Conservation (phyloP, 2,329 filamentous ascomycete species). For the Trichoderma gracile region DNA sequence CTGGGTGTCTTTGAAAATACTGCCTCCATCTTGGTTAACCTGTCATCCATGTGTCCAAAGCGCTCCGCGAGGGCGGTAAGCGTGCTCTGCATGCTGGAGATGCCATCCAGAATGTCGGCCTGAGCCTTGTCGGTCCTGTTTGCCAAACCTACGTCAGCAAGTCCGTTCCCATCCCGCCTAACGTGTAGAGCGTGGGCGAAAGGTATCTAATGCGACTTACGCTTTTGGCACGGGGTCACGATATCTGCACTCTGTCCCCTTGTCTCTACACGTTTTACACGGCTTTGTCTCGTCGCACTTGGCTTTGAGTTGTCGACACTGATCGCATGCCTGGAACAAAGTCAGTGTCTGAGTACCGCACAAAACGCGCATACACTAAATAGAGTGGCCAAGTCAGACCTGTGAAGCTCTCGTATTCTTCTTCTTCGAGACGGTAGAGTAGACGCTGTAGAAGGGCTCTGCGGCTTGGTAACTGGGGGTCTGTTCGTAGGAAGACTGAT, state of each 20-base stretch:
- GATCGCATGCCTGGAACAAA: slow-evolving; percentile 78
- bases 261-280: slow-evolving; percentile 85
- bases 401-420: slow-evolving; percentile 67
- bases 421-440: slow-evolving; percentile 48
- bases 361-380: neutral
- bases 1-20: slow-evolving; percentile 31
- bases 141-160: neutral
- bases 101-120: slow-evolving; percentile 60
- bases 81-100: slow-evolving; percentile 45
- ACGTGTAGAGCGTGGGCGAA: no score
- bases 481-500: slow-evolving; percentile 43
- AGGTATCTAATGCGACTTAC: slow-evolving; percentile 52
- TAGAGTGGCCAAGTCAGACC: slow-evolving; percentile 40
- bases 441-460: slow-evolving; percentile 45
- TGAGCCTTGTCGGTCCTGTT: slow-evolving; percentile 60
- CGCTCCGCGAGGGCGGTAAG: slow-evolving; percentile 42
- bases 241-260: slow-evolving; percentile 80
- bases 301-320: slow-evolving; percentile 81
- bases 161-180: neutral
- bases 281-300: slow-evolving; percentile 88
- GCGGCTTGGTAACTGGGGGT: slow-evolving; percentile 37
- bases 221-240: slow-evolving; percentile 89
- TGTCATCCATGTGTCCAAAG: slow-evolving; percentile 43
- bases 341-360: slow-evolving; percentile 23
- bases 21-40: slow-evolving; percentile 41